Percentiles rank a stretch among this genome's conserved stretches.
These are phyloP conservation scores for Gossypium mustelinum DNA, from an alignment of 345 rosid species.

Conservation along the genomic window DNA sequence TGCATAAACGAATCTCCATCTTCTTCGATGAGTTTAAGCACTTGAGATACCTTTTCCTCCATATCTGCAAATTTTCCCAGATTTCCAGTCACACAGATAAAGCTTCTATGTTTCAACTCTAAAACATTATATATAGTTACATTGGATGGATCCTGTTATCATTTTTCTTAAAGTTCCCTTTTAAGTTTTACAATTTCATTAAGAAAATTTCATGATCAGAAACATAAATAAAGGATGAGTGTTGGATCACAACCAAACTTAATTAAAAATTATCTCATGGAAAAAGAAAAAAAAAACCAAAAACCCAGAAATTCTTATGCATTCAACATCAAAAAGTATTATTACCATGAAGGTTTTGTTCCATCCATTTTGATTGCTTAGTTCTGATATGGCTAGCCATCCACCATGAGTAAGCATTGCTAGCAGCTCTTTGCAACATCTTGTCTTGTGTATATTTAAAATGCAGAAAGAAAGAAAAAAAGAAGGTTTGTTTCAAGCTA, in stretches of 20 bases:
- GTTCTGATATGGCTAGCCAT: constrained; percentile 97
- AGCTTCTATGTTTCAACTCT: not conserved
- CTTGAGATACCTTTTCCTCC: constrained; percentile 77
- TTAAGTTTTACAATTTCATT: not conserved
- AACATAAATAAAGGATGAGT: not conserved
- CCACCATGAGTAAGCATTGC: constrained; percentile 99
- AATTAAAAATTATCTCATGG: not conserved
- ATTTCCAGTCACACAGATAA: not conserved
- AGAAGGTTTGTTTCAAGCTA: not conserved
- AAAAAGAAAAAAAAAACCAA: too few relatives aligned
- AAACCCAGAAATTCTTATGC: not conserved
- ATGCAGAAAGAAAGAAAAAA: not conserved
- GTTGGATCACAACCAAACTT: not conserved
- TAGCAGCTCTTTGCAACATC: constrained; percentile 91
- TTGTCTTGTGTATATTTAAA: not conserved
- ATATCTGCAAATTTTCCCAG: constrained; percentile 47
- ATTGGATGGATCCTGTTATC: not conserved
- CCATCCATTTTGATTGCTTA: constrained; percentile 97
- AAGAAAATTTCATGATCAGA: not conserved
- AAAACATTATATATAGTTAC: not conserved
- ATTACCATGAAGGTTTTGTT: constrained; percentile 86
- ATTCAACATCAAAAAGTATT: not conserved
- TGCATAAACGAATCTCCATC: constrained; percentile 96
- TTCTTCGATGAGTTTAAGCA: constrained; percentile 70
- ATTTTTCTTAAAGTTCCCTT: not conserved